These are phyloP conservation scores for Pyronema domesticum DNA, from an alignment of 495 filamentous ascomycete species.

Conservation along the genomic window DNA sequence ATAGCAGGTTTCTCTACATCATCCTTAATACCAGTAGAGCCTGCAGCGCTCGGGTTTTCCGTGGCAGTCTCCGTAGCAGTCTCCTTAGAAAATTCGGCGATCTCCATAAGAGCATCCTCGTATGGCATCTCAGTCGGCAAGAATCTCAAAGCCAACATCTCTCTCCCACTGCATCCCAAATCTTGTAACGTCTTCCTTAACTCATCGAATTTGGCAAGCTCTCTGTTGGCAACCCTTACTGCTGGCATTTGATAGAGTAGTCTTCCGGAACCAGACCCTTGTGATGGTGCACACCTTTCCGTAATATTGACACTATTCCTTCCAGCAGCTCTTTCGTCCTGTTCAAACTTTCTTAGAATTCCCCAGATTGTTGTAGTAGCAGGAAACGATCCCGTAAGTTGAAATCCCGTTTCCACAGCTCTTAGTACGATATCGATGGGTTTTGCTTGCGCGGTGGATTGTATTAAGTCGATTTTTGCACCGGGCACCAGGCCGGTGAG, in stretches of 20 bases:
- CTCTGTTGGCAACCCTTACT: constrained; percentile 61
- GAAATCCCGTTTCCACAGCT: constrained; percentile 43
- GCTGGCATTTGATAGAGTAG: constrained; percentile 74
- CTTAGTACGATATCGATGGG: constrained; percentile 74
- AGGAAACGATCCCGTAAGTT: constrained; percentile 64
- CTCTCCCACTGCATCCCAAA: constrained; percentile 69
- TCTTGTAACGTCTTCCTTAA: constrained; percentile 77
- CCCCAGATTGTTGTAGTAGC: constrained; percentile 75
- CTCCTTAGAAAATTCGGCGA: constrained; percentile 48
- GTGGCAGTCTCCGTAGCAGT: constrained; percentile 15
- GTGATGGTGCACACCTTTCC: constrained; percentile 48
- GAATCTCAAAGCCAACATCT: constrained; percentile 58
- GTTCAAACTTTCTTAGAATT: constrained; percentile 74
- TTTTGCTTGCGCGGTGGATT: constrained; percentile 32
- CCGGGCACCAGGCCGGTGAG: constrained; percentile 70
- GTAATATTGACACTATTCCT: constrained; percentile 55
- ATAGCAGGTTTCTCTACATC: neutral
- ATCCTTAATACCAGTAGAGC: neutral
- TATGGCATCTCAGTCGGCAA: constrained; percentile 56
- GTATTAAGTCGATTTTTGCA: constrained; percentile 83
- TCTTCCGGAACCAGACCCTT: constrained; percentile 41
- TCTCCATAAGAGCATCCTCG: constrained; percentile 69
- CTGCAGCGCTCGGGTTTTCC: constrained; percentile 1
- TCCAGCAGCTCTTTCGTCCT: constrained; percentile 27
- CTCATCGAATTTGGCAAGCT: constrained; percentile 56